phyloP scores from a whole-genome alignment of 2,329 filamentous ascomycete genomes.

The Diatrype stigma region DNA sequence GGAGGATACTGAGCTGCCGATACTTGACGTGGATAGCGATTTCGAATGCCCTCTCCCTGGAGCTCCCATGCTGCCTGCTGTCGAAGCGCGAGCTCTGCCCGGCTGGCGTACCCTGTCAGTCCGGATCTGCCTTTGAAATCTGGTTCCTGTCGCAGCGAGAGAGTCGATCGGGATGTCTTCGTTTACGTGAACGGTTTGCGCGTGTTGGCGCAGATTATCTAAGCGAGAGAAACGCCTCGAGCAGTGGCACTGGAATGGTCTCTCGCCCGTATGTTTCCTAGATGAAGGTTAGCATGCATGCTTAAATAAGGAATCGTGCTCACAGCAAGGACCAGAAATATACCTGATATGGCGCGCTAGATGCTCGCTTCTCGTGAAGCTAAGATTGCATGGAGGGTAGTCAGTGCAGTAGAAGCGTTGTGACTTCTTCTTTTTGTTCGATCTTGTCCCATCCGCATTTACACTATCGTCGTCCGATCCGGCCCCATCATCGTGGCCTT shows the following conservation, averaged over 20 bases:
- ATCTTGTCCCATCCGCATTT: constrained; percentile 60
- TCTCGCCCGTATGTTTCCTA: constrained; percentile 95
- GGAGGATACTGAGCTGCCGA: constrained; percentile 62
- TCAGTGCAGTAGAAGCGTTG: constrained; percentile 96
- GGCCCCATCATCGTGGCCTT: constrained; percentile 48
- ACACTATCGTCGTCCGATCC: constrained; percentile 64
- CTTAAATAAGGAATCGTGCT: constrained; percentile 3
- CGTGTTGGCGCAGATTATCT: constrained; percentile 94
- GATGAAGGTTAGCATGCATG: constrained; percentile 18
- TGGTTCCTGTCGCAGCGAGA: constrained; percentile 83
- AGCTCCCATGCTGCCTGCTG: constrained; percentile 66
- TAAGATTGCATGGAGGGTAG: constrained; percentile 87
- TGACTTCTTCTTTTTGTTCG: constrained; percentile 91
- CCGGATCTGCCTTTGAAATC: constrained; percentile 87
- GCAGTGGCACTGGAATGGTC: constrained; percentile 95
- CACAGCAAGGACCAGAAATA: constrained; percentile 18
- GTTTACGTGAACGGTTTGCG: constrained; percentile 95
- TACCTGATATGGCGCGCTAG: constrained; percentile 90
- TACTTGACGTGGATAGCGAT: constrained; percentile 79
- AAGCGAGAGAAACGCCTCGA: constrained; percentile 87
- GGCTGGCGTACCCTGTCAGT: constrained; percentile 78
- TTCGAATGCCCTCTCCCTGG: constrained; percentile 80
- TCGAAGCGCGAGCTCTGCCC: constrained; percentile 71
- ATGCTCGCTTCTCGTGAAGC: constrained; percentile 95
- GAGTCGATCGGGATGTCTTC: constrained; percentile 95